A percentile compares a stretch with the other conserved stretches of the same genome.
phyloP scores from a whole-genome alignment of 208 protist species.

The Angomonas deanei region DNA sequence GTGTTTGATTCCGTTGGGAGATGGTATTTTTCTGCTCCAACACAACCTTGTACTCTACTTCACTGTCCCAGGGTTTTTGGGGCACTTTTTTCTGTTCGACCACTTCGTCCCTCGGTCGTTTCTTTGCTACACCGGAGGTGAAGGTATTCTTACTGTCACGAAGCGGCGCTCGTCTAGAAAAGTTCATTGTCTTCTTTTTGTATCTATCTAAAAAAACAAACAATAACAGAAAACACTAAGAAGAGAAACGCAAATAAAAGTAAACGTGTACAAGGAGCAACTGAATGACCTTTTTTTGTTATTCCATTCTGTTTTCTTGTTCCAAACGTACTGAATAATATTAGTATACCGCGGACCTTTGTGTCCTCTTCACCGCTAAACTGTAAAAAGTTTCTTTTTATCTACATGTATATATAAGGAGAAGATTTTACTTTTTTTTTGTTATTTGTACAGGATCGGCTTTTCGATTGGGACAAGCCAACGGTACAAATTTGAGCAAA shows the following conservation, averaged over 20 bases:
- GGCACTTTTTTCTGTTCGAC: no score
- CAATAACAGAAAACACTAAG: conserved; percentile 7
- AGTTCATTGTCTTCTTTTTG: background rate
- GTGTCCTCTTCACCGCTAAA: no score
- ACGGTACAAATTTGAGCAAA: no score
- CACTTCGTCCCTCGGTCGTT: conserved; percentile 3
- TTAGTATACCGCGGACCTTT: no score
- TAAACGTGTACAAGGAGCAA: conserved; percentile 10
- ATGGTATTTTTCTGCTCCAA: background rate
- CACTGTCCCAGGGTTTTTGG: conserved; percentile 22
- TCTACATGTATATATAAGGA: background rate
- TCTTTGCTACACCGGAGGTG: background rate
- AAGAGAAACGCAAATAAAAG: conserved; percentile 13
- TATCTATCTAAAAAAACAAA: background rate
- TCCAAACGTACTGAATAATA: no score
- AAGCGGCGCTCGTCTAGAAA: background rate
- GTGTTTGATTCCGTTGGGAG: background rate
- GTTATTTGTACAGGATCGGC: background rate
- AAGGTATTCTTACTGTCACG: background rate
- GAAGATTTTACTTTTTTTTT: background rate
- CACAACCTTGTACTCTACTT: conserved; percentile 14
- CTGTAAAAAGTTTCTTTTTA: background rate
- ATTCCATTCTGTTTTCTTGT: background rate
- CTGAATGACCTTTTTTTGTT: background rate
- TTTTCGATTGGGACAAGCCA: no score